Conservation (phyloP, 176 grass and related monocot species). For the Ensete glaucum region DNA sequence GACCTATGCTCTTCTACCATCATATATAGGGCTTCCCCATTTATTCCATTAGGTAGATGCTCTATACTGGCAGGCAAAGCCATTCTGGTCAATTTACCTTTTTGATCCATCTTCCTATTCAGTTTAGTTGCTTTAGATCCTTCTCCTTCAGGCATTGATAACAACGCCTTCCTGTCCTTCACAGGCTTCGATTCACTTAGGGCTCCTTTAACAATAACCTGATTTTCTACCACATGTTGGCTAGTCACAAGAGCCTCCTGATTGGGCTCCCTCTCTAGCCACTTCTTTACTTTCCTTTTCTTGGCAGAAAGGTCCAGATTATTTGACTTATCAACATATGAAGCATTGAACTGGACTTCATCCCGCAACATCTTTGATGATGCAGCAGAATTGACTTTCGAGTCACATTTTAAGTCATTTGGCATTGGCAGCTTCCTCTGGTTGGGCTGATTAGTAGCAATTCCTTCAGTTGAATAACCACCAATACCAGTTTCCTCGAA, state of each 20-base stretch:
- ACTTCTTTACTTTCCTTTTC: constrained; percentile 41
- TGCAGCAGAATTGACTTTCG: constrained; percentile 2
- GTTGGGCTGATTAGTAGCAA: constrained; percentile 20
- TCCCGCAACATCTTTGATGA: constrained; percentile 21
- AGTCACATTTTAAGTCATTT: constrained; percentile 22
- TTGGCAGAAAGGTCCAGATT: constrained; percentile 24
- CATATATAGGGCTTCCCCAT: constrained; percentile 13
- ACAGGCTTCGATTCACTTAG: constrained; percentile 27
- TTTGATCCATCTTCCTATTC: constrained; percentile 13
- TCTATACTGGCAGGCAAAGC: constrained; percentile 17
- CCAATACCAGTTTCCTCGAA: constrained; percentile 15
- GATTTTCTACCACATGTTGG: constrained; percentile 8
- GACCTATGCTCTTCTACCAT: constrained; percentile 7
- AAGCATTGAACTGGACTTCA: constrained; percentile 27
- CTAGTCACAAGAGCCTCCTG: constrained; percentile 13
- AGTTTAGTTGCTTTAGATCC: constrained; percentile 21
- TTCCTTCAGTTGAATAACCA: constrained; percentile 23
- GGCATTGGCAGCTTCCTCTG: constrained; percentile 19
- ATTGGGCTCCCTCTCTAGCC: constrained; percentile 20
- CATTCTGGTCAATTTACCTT: constrained; percentile 5
- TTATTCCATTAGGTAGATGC: constrained; percentile 21
- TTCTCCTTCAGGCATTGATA: constrained; percentile 25
- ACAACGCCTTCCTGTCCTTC: constrained; percentile 27
- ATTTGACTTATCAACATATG: constrained; percentile 27
- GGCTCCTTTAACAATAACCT: constrained; percentile 25